Conservation (phyloP, 768 basidiomycete genomes). For the Saitozyma podzolica region DNA sequence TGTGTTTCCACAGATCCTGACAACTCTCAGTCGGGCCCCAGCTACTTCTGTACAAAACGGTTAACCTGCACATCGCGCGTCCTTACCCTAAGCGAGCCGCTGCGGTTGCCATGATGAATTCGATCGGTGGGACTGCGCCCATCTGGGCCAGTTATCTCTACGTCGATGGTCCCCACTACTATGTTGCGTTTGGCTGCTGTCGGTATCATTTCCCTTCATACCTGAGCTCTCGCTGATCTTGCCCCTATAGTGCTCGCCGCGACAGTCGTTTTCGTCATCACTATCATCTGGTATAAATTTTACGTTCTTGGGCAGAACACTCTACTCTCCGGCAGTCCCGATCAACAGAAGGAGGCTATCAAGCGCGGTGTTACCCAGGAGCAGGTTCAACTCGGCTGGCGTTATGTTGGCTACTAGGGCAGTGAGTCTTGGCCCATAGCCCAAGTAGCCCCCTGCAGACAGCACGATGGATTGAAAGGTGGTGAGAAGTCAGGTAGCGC, state of each 20-base stretch:
- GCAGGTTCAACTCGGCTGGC: constrained; percentile 40
- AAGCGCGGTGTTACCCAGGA: constrained; percentile 39
- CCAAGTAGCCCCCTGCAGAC: no score
- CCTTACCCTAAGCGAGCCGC: constrained; percentile 47
- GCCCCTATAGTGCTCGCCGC: constrained; percentile 34
- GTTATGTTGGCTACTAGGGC: constrained; percentile 35
- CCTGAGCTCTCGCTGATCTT: neutral
- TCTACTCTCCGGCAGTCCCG: neutral
- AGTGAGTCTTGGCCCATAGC: no score
- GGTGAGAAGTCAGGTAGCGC: no score
- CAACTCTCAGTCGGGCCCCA: constrained; percentile 45
- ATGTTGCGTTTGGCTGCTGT: constrained; percentile 37
- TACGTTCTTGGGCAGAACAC: constrained; percentile 36
- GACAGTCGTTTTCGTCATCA: constrained; percentile 22
- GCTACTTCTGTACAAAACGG: constrained; percentile 43
- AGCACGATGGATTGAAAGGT: no score
- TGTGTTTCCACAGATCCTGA: no score
- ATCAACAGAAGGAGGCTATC: constrained; percentile 1
- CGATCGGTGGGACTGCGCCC: constrained; percentile 41
- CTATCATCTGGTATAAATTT: constrained; percentile 39
- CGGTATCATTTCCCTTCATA: constrained; percentile 5
- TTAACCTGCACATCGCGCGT: constrained; percentile 39
- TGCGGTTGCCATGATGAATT: constrained; percentile 39
- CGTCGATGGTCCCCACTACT: constrained; percentile 30
- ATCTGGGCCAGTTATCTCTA: constrained; percentile 37